Conservation (phyloP, 228 moss, liverwort and hornwort species). For the Sphagnum magellanicum region DNA sequence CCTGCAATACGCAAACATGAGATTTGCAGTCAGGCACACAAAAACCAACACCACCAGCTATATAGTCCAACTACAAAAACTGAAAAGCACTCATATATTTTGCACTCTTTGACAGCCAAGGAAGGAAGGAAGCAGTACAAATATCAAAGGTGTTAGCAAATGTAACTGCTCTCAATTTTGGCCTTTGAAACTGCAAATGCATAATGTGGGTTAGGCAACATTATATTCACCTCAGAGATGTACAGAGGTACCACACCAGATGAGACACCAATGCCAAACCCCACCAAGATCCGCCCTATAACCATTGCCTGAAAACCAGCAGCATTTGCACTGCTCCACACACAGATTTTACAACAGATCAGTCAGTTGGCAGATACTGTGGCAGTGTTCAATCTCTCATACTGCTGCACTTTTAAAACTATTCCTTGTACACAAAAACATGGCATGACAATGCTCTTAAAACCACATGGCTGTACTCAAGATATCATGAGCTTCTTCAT, state of each 20-base stretch:
- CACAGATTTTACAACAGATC: background rate
- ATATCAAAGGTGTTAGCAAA: background rate
- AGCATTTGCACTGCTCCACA: constrained; percentile 58
- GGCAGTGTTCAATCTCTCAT: background rate
- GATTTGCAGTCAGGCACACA: background rate
- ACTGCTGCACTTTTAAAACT: background rate
- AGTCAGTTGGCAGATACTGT: background rate
- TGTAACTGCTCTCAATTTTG: background rate
- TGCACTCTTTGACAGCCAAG: background rate
- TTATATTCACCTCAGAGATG: constrained; percentile 67
- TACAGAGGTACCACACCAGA: constrained; percentile 90
- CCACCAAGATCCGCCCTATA: constrained; percentile 74
- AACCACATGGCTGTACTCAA: background rate
- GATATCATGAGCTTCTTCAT: background rate
- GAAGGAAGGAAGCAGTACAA: background rate
- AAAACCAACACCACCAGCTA: background rate
- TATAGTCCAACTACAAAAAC: background rate
- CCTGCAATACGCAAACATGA: constrained; percentile 33
- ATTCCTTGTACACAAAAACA: background rate
- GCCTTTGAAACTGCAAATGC: background rate
- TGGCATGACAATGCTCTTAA: background rate
- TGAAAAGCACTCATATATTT: no score
- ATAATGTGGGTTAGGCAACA: background rate
- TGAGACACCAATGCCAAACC: constrained; percentile 88
- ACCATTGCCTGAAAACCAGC: constrained; percentile 70